Conservation (phyloP, 768 basidiomycete species). For the Xerocomellus chrysenteron region DNA sequence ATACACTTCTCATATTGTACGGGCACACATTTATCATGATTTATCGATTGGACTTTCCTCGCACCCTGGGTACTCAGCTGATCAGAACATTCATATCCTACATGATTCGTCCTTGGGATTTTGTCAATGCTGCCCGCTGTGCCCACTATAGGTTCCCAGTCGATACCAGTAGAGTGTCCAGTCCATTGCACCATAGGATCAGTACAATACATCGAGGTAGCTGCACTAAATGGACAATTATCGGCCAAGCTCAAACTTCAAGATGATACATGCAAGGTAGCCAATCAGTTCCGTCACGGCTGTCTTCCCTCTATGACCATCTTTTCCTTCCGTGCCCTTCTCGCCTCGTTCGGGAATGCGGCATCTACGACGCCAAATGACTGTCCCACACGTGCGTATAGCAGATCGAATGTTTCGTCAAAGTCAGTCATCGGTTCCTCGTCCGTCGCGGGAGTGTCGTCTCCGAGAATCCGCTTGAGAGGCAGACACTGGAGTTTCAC, state of each 20-base stretch:
- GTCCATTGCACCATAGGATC: constrained; percentile 1
- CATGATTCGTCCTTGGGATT: neutral
- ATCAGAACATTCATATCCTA: constrained; percentile 18
- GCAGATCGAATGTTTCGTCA: constrained; percentile 23
- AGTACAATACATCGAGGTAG: constrained; percentile 1
- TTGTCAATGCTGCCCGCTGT: neutral
- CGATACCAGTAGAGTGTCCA: neutral
- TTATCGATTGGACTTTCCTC: constrained; percentile 18
- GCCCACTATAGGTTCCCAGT: neutral
- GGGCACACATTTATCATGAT: constrained; percentile 26
- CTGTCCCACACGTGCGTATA: constrained; percentile 24
- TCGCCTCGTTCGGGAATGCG: constrained; percentile 22
- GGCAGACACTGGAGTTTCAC: constrained; percentile 28
- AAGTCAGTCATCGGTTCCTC: constrained; percentile 19
- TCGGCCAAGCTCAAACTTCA: neutral
- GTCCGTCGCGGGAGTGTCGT: neutral
- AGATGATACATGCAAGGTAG: neutral
- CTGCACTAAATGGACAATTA: constrained; percentile 4
- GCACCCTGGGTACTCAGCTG: neutral
- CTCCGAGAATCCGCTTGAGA: constrained; percentile 17
- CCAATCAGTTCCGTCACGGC: neutral
- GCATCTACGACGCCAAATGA: constrained; percentile 21
- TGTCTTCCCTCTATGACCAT: neutral
- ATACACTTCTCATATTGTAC: constrained; percentile 28
- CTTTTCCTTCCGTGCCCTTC: constrained; percentile 14